Conservation (phyloP, 345 rosid species). For the Adansonia digitata region DNA sequence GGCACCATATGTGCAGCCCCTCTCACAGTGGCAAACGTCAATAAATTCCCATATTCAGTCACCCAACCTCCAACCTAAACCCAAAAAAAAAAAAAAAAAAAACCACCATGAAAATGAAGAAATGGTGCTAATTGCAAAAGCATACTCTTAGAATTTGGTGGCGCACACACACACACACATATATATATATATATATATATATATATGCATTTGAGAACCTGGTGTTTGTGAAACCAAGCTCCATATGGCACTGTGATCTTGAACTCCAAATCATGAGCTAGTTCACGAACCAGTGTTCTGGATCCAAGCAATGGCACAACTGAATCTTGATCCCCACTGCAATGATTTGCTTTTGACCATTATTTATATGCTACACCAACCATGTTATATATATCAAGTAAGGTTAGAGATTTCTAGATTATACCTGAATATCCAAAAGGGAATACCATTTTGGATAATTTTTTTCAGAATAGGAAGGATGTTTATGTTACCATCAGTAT, state of each 20-base stretch:
- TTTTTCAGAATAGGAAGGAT: slow-evolving; percentile 76
- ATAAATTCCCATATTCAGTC: slow-evolving; percentile 64
- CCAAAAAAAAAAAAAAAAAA: neutral
- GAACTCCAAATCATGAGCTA: slow-evolving; percentile 64
- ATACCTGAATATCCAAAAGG: slow-evolving; percentile 85
- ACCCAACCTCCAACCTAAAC: slow-evolving; percentile 83
- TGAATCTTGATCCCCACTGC: slow-evolving; percentile 87
- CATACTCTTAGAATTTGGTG: neutral
- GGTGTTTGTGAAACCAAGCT: slow-evolving; percentile 90
- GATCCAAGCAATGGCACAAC: slow-evolving; percentile 80
- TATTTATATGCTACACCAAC: neutral
- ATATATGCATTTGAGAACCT: slow-evolving; percentile 66
- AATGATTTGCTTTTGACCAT: slow-evolving; percentile 3
- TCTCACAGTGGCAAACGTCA: slow-evolving; percentile 78
- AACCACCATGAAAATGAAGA: neutral
- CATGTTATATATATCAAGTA: neutral
- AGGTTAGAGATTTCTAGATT: neutral
- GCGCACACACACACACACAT: too few relatives aligned
- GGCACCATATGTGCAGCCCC: slow-evolving; percentile 99
- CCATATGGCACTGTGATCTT: slow-evolving; percentile 62
- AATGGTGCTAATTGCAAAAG: neutral
- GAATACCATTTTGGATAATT: slow-evolving; percentile 51
- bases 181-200: too few relatives aligned
- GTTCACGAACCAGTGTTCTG: slow-evolving; percentile 66
- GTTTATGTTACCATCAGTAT: slow-evolving; percentile 50